phyloP scores from a whole-genome alignment of 1,284 basidiomycete genomes.

The Austropuccinia psidii region DNA sequence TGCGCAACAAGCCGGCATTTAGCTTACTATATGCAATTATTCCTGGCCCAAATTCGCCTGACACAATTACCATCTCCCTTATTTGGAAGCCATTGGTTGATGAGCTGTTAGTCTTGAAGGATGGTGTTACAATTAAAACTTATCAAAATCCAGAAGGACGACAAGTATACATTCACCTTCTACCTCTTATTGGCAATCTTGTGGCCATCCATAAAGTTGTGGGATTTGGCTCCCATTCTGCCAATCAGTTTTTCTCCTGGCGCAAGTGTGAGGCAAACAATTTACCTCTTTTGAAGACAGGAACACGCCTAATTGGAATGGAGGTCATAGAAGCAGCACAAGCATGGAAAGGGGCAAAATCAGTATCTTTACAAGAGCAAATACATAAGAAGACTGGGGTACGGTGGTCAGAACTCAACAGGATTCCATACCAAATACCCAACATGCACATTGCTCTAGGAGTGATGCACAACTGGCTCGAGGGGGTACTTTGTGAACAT shows the following conservation, averaged over 20 bases:
- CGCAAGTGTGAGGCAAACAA: background rate
- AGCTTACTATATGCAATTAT: background rate
- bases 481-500: slow-evolving; percentile 13
- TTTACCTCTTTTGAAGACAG: background rate
- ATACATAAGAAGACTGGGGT: slow-evolving; percentile 3
- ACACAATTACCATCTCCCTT: background rate
- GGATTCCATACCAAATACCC: slow-evolving; percentile 17
- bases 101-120: background rate
- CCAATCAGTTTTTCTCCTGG: background rate
- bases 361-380: background rate
- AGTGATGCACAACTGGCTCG: slow-evolving; percentile 20
- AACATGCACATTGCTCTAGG: background rate
- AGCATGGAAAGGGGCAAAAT: background rate
- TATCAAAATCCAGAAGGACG: background rate
- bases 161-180: background rate
- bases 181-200: background rate
- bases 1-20: background rate
- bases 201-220: slow-evolving; percentile 8
- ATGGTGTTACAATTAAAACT: background rate
- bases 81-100: background rate
- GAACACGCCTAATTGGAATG: background rate
- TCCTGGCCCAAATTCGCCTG: background rate
- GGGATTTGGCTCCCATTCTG: slow-evolving; percentile 4
- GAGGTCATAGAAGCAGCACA: background rate
- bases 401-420: slow-evolving; percentile 12